These are phyloP conservation scores for Emmonsiellopsis sp. DNA, from an alignment of 2,329 filamentous ascomycete genomes.

Conservation along the genomic window DNA sequence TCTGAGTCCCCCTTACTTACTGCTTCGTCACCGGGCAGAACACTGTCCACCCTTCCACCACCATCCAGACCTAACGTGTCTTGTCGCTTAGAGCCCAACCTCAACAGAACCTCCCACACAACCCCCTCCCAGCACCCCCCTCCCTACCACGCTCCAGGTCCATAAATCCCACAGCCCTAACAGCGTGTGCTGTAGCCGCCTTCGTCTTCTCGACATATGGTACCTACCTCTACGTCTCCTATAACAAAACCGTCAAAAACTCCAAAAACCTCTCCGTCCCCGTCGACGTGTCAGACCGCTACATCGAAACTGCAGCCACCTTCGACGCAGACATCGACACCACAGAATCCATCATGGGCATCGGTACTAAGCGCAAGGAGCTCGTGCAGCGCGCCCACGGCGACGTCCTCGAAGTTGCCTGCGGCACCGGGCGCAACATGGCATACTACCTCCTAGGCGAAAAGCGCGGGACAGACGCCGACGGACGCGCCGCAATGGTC, in stretches of 20 bases:
- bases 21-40: no score
- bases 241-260: conserved; percentile 26
- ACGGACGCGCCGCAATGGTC: conserved; percentile 19
- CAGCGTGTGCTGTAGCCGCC: conserved; percentile 27
- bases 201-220: conserved; percentile 35
- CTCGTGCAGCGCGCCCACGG: conserved; percentile 35
- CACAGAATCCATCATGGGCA: conserved; percentile 33
- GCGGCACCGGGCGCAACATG: conserved; percentile 41
- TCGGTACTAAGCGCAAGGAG: conserved; percentile 31
- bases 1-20: no score
- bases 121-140: conserved; percentile 9
- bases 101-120: conserved; percentile 6
- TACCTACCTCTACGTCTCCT: conserved; percentile 34
- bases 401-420: conserved; percentile 41
- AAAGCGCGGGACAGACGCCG: conserved; percentile 20
- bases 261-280: conserved; percentile 24
- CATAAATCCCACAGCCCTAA: conserved; percentile 19
- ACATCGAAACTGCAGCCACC: conserved; percentile 31
- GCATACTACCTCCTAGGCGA: conserved; percentile 35
- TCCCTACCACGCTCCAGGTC: conserved; percentile 3
- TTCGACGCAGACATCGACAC: conserved; percentile 39
- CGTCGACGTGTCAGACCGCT: conserved; percentile 38
- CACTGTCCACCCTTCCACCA: no score
- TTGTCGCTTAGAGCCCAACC: no score
- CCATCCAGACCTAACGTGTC: no score